phyloP scores from a whole-genome alignment of 2,329 filamentous ascomycete species.

The Pseudohalonectria lignicola region DNA sequence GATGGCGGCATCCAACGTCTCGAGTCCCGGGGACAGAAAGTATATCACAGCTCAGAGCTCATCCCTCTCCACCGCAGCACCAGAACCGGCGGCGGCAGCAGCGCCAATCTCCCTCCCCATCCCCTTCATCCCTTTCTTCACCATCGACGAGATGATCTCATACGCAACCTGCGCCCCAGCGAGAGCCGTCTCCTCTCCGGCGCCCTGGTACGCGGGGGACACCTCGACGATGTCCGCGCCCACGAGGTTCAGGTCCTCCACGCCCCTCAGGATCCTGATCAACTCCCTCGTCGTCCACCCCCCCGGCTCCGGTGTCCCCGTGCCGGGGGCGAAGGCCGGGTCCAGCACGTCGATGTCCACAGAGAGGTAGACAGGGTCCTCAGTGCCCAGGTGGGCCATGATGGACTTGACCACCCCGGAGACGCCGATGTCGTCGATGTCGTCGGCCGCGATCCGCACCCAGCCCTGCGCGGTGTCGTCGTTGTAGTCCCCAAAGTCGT shows the following conservation, averaged over 20 bases:
- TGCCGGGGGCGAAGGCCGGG: conserved; percentile 30
- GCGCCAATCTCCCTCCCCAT: conserved; percentile 21
- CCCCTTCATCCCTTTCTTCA: conserved; percentile 27
- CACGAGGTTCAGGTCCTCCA: conserved; percentile 75
- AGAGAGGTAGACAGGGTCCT: conserved; percentile 50
- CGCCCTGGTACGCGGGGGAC: conserved; percentile 71
- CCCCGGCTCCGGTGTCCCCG: conserved; percentile 80
- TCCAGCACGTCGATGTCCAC: conserved; percentile 25
- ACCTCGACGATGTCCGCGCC: conserved; percentile 89
- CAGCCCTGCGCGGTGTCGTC: conserved; percentile 69
- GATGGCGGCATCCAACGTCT: too few species aligned
- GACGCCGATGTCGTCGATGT: conserved; percentile 74
- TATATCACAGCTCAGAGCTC: conserved; percentile 21
- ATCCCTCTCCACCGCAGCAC: conserved; percentile 17
- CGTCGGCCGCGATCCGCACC: conserved; percentile 69
- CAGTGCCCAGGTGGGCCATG: conserved; percentile 56
- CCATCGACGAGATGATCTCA: conserved; percentile 72
- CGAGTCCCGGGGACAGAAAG: too few species aligned
- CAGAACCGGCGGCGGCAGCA: background rate
- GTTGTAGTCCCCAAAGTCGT: conserved; percentile 55
- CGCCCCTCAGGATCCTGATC: conserved; percentile 69
- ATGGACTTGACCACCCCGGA: conserved; percentile 61
- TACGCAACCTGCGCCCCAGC: conserved; percentile 77
- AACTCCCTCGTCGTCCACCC: conserved; percentile 87
- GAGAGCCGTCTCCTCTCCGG: conserved; percentile 69